Evolutionary conservation across 148 eudicot species (phyloP), one percentile per base, ranked within the genome.

Genomic region (Cornus suecica): DNA sequence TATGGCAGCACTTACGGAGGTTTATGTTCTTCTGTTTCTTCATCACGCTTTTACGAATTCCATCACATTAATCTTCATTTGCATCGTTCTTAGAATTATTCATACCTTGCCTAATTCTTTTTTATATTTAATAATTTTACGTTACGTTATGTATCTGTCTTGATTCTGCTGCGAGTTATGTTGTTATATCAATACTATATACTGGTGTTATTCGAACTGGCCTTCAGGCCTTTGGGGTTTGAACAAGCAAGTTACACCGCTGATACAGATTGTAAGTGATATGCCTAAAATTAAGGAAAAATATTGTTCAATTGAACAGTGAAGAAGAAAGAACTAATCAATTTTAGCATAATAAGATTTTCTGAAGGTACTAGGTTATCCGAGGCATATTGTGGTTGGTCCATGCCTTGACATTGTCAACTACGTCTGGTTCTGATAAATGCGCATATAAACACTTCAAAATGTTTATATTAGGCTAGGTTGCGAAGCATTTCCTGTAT

Each of bases 1-100:
- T 74, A 77, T 29, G 90, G 73, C 74, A 86, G 80, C 83, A 86
- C 65, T 54, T 77, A 72, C 48, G 97, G 99, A 88, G 98, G 98
- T 93, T 73, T 41, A 63, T 65, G 9, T 41, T 75, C 5, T 42
- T 72, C 51, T 62, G 71, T 71, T 54, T 23, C 29, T 31, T 22
- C 34, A 20, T 23, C 10, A 25, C 18, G 20, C 62, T 2, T 58
- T 22, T 3, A 48, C 54, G 15, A 48, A 13, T 48, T 48, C 7
- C 54, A 16, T 48, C 18, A 48, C 15, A 16, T 11, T 48, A 48
- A 48, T 48, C 54, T 48, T 48, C 54, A 48, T 48, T 48, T 48
- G 54, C 3, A 0, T 48, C 15, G 3, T 48, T 48, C 54, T 48
- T 11, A 11, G 15, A 48, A 48, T 11, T 13, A 48, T 48, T 48